Percentiles rank a stretch among this genome's conserved stretches.
Evolutionary conservation across 495 filamentous ascomycete genomes (phyloP).

Genomic region (Talaromyces liani): DNA sequence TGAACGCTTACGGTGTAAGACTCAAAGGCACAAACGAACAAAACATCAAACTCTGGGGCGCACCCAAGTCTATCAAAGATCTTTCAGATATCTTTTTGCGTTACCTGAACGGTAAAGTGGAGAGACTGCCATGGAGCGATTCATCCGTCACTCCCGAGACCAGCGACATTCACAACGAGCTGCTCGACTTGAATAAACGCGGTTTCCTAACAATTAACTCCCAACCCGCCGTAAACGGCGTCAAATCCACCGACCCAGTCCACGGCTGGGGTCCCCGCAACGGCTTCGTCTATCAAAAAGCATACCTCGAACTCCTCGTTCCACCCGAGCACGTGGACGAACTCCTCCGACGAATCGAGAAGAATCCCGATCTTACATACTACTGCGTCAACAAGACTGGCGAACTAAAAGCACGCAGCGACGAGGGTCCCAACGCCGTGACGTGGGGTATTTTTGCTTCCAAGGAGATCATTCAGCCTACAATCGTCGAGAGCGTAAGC

Average conservation of each 20-base stretch:
- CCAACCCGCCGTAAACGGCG: conserved; percentile 91
- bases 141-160: conserved; percentile 76
- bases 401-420: conserved; percentile 75
- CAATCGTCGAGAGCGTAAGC: conserved; percentile 96
- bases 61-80: conserved; percentile 71
- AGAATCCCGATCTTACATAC: conserved; percentile 78
- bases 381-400: conserved; percentile 82
- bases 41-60: conserved; percentile 92
- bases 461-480: conserved; percentile 97
- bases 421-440: conserved; percentile 83
- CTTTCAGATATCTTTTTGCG: conserved; percentile 74
- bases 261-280: conserved; percentile 93
- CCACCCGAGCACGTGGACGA: conserved; percentile 71
- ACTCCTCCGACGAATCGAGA: conserved; percentile 70
- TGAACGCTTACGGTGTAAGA: conserved; percentile 92
- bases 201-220: conserved; percentile 96
- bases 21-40: conserved; percentile 95
- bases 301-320: conserved; percentile 88
- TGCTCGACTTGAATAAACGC: conserved; percentile 74
- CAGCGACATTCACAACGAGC: conserved; percentile 61
- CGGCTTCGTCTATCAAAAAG: conserved; percentile 98
- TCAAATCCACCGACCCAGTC: conserved; percentile 75
- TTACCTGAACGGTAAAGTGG: conserved; percentile 72
- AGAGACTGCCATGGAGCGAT: conserved; percentile 92
- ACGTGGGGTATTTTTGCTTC: conserved; percentile 99